Evolutionary conservation across 768 basidiomycete species (phyloP).

Genomic region (Rhodotorula babjevae): DNA sequence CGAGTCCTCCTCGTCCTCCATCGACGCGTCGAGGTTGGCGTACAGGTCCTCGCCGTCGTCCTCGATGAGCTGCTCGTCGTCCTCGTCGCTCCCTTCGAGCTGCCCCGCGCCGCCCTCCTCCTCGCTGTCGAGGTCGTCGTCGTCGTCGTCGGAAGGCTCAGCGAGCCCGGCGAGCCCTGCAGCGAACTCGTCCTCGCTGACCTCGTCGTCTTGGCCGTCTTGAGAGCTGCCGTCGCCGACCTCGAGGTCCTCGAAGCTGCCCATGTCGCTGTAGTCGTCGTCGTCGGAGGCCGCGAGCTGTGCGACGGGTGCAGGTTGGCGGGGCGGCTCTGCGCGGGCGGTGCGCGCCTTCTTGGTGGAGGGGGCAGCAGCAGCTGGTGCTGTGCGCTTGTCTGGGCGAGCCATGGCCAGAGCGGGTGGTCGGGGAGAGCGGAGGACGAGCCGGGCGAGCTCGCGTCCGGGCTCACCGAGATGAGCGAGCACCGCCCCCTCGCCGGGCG

Average conservation of each 20-base stretch:
- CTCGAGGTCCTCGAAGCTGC: background rate
- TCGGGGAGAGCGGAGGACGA: background rate
- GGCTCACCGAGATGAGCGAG: background rate
- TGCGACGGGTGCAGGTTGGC: no score
- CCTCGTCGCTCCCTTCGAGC: slow-evolving; percentile 16
- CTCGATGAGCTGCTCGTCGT: slow-evolving; percentile 35
- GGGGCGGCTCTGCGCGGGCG: background rate
- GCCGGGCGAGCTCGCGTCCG: background rate
- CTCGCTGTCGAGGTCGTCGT: slow-evolving; percentile 31
- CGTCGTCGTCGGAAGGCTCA: slow-evolving; percentile 19
- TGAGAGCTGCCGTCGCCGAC: background rate
- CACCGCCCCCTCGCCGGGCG: background rate
- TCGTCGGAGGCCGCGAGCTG: background rate
- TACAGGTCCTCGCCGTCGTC: slow-evolving; percentile 38
- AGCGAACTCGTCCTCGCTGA: slow-evolving; percentile 22
- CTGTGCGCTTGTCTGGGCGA: background rate
- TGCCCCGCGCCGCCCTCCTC: slow-evolving; percentile 25
- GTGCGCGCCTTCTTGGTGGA: slow-evolving; percentile 15
- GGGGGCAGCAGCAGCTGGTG: background rate
- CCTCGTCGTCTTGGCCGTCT: slow-evolving; percentile 18
- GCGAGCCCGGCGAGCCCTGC: slow-evolving; percentile 21
- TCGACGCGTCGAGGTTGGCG: slow-evolving; percentile 5
- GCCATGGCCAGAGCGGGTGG: slow-evolving; percentile 7
- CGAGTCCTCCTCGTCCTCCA: slow-evolving; percentile 31
- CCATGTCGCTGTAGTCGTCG: background rate